A percentile compares a stretch with the other conserved stretches of the same genome.
These are phyloP conservation scores for Trichosporon coremiiforme DNA, from an alignment of 1,284 basidiomycete genomes.

Conservation along the genomic window DNA sequence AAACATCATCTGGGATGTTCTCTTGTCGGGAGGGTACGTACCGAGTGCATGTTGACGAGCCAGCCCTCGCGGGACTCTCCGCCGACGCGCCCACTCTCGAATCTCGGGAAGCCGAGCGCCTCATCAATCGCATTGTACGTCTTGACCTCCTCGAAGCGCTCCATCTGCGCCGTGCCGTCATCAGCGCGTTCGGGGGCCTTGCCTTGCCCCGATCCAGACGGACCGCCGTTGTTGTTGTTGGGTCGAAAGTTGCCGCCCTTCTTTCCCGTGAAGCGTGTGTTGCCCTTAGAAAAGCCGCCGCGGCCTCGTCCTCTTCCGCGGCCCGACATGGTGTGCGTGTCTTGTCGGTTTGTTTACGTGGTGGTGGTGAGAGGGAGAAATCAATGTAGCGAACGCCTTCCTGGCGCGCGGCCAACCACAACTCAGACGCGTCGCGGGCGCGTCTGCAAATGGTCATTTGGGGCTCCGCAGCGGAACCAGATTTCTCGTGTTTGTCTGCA, in stretches of 20 bases:
- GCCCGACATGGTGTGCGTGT: conserved; percentile 27
- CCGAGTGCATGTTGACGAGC: conserved; percentile 99
- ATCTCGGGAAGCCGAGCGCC: conserved; percentile 81
- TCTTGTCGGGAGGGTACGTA: conserved; percentile 57
- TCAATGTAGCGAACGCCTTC: neutral
- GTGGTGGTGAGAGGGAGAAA: neutral
- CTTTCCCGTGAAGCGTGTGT: conserved; percentile 54
- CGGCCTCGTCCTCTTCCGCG: conserved; percentile 62
- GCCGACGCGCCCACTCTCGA: conserved; percentile 63
- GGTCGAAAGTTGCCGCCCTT: conserved; percentile 28
- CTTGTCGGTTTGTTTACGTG: neutral
- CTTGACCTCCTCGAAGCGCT: conserved; percentile 76
- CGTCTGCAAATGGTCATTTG: conserved; percentile 20
- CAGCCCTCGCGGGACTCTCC: conserved; percentile 78
- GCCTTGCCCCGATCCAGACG: conserved; percentile 34
- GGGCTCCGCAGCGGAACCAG: conserved; percentile 15
- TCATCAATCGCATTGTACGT: conserved; percentile 87
- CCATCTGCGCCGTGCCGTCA: conserved; percentile 78
- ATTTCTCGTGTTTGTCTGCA: neutral
- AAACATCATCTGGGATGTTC: conserved; percentile 41
- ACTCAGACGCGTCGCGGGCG: conserved; percentile 16
- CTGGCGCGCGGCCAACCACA: neutral
- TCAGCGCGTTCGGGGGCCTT: conserved; percentile 71
- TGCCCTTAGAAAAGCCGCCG: conserved; percentile 48
- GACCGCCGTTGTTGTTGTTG: conserved; percentile 24